Evolutionary conservation across 2,329 filamentous ascomycete genomes (phyloP), one percentile per base, ranked within the genome.

Genomic region (Aureobasidium sp.): DNA sequence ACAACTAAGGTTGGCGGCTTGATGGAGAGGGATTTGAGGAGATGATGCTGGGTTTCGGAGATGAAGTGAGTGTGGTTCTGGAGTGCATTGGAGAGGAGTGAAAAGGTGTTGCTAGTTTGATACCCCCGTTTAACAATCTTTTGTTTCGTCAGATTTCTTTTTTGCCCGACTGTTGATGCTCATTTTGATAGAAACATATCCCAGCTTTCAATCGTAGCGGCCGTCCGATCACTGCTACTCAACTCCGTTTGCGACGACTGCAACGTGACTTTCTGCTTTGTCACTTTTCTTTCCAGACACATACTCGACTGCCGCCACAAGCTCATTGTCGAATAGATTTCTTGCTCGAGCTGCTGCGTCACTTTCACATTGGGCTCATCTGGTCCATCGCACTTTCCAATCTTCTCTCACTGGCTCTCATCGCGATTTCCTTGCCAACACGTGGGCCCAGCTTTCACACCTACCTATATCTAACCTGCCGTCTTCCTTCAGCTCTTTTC

Each of bases 41-140:
- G 8, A 29, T 14, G 22, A 25, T n/a, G 20, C 7, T 53, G 48
- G 31, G 6, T 15, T n/a, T n/a, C n/a, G n/a, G n/a, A n/a, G n/a
- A n/a, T 27, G 9, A 15, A 36, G 31, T 12, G 29, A 51, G 47
- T 9, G 5, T 27, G 31, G 22, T 25, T 14, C 6, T 15, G 31
- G 15, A 37, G 15, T 51, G 36, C 49, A 53, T 53, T 53, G 49
- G 49, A 20, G 36, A 55, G 49, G 49, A 37, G 49, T 52, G 3
- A 42, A 29, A 55, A 22, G 29, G 34, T 49, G 20, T 53, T 53
- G 53, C 27, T 56, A 56, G 39, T 56, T 56, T 56, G 53, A 56
- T 56, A 56, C 53, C 53, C 51, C 37, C 22, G 29, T 45, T 49
- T 56, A 56, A 44, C 51, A 55, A 48, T 48, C n/a, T 53, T 39